Evolutionary conservation across 352 stramenopile species (phyloP).

Genomic region (Thraustochytrium striatum): DNA sequence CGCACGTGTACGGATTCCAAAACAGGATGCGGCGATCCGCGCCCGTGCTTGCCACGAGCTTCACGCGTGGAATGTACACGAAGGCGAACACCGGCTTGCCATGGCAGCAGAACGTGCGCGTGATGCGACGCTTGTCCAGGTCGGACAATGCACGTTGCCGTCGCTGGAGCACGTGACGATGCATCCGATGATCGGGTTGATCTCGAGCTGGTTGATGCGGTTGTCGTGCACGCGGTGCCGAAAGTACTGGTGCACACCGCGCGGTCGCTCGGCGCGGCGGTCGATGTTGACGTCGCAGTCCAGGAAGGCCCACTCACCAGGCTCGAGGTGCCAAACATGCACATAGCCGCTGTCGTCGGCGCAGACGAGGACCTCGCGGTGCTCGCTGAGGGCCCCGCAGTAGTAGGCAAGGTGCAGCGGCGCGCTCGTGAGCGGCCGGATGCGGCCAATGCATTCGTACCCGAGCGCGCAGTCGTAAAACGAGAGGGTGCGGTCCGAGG

Average conservation of each 20-base stretch:
- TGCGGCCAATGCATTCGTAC: slow-evolving; percentile 38
- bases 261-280: not conserved
- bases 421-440: slow-evolving; percentile 14
- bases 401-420: slow-evolving; percentile 36
- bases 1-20: slow-evolving; percentile 79
- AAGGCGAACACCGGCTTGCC: slow-evolving; percentile 65
- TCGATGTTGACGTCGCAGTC: slow-evolving; percentile 13
- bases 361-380: not conserved
- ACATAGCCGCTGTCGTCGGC: slow-evolving; percentile 29
- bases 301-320: not conserved
- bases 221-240: slow-evolving; percentile 5
- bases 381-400: not conserved
- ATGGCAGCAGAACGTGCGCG: slow-evolving; percentile 49
- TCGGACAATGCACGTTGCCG: slow-evolving; percentile 50
- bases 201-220: not conserved
- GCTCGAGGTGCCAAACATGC: slow-evolving; percentile 32
- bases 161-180: slow-evolving; percentile 68
- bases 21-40: slow-evolving; percentile 77
- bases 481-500: slow-evolving; percentile 69
- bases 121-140: slow-evolving; percentile 44
- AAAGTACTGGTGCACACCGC: slow-evolving; percentile 32
- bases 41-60: slow-evolving; percentile 68
- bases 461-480: slow-evolving; percentile 63
- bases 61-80: slow-evolving; percentile 70
- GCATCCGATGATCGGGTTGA: not conserved